Evolutionary conservation across 176 grass and related monocot genomes (phyloP).

Genomic region (Sorghum bicolor): Sorghum_bicolor_NCBIv3 NC_012872.2:60198501-60199000

Average conservation of each 20-base stretch:
- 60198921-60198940: background rate
- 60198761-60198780: background rate
- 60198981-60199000: background rate
- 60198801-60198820: background rate
- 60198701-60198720: background rate
- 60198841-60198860: background rate
- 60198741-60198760: background rate
- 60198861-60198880: background rate
- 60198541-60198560: no score
- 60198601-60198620: no score
- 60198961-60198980: no score
- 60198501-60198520: no score
- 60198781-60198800: background rate
- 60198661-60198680: conserved; percentile 16
- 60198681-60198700: background rate
- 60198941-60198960: no score
- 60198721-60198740: conserved; percentile 18
- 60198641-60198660: background rate
- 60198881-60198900: background rate
- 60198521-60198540: no score
- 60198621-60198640: no score
- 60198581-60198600: no score
- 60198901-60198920: background rate
- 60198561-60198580: no score
- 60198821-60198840: background rate